Evolutionary conservation across 2,329 filamentous ascomycete species (phyloP).

Genomic region (Monosporascus sp.): DNA sequence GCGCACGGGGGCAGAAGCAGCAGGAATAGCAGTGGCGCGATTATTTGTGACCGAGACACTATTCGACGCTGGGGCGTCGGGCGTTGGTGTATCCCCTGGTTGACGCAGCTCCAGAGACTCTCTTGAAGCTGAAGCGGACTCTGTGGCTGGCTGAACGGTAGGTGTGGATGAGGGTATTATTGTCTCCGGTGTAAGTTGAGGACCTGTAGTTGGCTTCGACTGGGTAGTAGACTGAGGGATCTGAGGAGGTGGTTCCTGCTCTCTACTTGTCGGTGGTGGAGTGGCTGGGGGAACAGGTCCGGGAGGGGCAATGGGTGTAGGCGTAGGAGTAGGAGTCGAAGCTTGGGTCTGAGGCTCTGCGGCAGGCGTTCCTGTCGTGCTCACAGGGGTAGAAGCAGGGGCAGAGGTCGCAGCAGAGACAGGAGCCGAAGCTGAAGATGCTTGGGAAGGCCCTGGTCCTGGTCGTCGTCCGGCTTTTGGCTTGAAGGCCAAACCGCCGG

Average conservation of each 20-base stretch:
- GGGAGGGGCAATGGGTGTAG: conserved; percentile 6
- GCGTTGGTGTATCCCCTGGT: background rate
- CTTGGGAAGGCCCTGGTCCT: conserved; percentile 35
- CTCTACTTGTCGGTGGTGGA: background rate
- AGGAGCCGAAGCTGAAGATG: conserved; percentile 15
- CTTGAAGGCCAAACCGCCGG: conserved; percentile 58
- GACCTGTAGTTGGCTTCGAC: background rate
- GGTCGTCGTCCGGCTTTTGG: conserved; percentile 59
- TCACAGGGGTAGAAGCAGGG: conserved; percentile 11
- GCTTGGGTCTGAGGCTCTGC: conserved; percentile 15
- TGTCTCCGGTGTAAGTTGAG: background rate
- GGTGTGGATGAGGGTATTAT: background rate
- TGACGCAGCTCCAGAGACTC: background rate
- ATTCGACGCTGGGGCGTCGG: background rate
- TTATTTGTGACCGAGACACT: background rate
- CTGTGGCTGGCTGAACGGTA: background rate
- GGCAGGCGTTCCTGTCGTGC: conserved; percentile 17
- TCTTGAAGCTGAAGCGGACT: background rate
- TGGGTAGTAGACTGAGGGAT: background rate
- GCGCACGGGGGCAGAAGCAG: background rate
- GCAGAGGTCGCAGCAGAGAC: conserved; percentile 9
- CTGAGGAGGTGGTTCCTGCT: background rate
- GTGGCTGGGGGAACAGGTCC: conserved; percentile 1
- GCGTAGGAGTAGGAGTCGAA: conserved; percentile 12
- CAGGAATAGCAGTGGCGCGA: background rate